Evolutionary conservation across 345 rosid species (phyloP).

Genomic region (Eucalyptus victrix): DNA sequence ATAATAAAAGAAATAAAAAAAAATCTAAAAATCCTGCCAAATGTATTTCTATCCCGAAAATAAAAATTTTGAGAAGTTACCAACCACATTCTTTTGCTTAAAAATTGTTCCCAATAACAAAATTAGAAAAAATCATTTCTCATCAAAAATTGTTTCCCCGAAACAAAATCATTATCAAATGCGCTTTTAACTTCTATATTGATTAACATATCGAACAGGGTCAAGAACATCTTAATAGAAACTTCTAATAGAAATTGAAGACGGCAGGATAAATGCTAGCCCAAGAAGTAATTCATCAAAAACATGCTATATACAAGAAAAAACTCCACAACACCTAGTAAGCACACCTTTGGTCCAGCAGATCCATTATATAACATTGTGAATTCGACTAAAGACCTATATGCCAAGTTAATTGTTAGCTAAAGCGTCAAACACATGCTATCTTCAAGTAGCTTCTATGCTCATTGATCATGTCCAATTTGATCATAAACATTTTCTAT

Average conservation of each 20-base stretch:
- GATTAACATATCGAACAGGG: background rate
- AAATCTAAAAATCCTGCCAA: too few relatives aligned
- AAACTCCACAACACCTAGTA: background rate
- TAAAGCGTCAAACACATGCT: background rate
- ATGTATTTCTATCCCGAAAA: too few relatives aligned
- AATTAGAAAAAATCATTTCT: too few relatives aligned
- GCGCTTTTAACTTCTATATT: background rate
- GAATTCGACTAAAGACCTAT: background rate
- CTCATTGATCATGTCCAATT: background rate
- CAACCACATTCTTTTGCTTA: too few relatives aligned
- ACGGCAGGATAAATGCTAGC: background rate
- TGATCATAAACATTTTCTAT: background rate
- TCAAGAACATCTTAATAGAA: background rate
- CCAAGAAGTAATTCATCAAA: background rate
- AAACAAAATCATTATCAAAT: too few relatives aligned
- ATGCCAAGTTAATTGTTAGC: background rate
- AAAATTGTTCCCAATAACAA: too few relatives aligned
- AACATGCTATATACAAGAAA: background rate
- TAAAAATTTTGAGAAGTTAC: too few relatives aligned
- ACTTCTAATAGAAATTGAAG: background rate
- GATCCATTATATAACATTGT: background rate
- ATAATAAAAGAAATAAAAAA: too few relatives aligned
- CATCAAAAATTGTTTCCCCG: too few relatives aligned
- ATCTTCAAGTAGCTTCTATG: background rate
- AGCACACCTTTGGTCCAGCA: background rate